phyloP scores from a whole-genome alignment of 176 grass and related monocot species.

The Oryza glumipatula region DNA sequence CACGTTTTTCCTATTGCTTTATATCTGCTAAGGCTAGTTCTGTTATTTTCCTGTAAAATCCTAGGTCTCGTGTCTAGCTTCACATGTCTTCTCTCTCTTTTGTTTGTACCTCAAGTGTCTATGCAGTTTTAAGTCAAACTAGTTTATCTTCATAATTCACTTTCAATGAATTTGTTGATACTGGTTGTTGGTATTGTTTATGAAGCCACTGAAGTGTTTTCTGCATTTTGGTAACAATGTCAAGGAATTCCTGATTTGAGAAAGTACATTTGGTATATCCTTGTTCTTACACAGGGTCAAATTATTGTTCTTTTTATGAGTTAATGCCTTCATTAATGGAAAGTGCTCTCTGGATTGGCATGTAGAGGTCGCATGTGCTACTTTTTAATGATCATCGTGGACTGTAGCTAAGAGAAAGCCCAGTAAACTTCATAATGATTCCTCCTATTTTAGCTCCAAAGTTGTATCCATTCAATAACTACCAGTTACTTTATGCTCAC shows the following conservation, averaged over 20 bases:
- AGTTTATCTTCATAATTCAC: neutral
- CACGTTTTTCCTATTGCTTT: neutral
- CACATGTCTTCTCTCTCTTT: neutral
- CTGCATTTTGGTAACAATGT: slow-evolving; percentile 2
- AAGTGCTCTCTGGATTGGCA: slow-evolving; percentile 1
- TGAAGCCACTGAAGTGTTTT: slow-evolving; percentile 24
- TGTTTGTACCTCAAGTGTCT: neutral
- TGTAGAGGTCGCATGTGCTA: slow-evolving; percentile 7
- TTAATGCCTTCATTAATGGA: slow-evolving; percentile 24
- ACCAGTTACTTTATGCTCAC: neutral
- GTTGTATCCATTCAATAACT: slow-evolving; percentile 15
- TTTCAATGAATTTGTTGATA: slow-evolving; percentile 5
- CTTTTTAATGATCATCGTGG: slow-evolving; percentile 21
- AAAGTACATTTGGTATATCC: slow-evolving; percentile 16
- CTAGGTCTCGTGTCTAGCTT: neutral
- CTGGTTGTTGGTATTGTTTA: slow-evolving; percentile 25
- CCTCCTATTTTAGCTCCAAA: neutral
- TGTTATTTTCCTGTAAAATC: slow-evolving; percentile 13
- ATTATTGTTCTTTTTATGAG: slow-evolving; percentile 23
- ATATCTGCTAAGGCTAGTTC: neutral
- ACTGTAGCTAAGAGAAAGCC: neutral
- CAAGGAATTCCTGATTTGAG: slow-evolving; percentile 5
- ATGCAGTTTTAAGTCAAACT: neutral
- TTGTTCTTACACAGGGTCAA: slow-evolving; percentile 25
- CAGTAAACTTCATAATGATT: neutral